Base-by-base conservation (phyloP, 805 yeast genomes). In the Groenewaldozyma salmanticensis region DNA sequence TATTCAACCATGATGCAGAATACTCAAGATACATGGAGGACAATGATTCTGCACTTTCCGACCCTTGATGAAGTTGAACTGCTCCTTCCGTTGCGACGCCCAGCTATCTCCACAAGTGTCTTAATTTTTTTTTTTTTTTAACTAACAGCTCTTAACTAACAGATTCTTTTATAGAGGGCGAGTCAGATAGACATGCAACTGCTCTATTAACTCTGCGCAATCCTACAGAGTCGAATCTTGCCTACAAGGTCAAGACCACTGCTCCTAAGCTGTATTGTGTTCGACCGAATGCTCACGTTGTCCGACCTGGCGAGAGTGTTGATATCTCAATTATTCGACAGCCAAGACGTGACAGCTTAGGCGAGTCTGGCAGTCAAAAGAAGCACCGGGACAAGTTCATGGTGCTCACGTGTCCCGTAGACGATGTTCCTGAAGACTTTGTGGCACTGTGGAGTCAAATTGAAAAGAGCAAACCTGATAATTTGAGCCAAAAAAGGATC, bases 171-270 rank as follows among this genome's bases (percentile, higher is more conserved):
- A 24, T 24, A 24, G 29, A 24, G 11, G 29, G 29, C 7, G 11
- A 7, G 7, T 24, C 29, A 24, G 13, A 24, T 13, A 24, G 13
- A 13, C 11, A 13, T 24, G 7, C 29, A 9, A 13, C 13, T 9
- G 13, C 29, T 24, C 13, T 9, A 9, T 24, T 24, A 13, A 11
- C 13, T 11, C 21, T 35, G 4, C 11, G n/a, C 21, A 35, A 35
- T 21, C 79, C 77, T 52, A 67, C 80, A 32, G 61, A 74, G 13
- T 68, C 69, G 41, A 66, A 77, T 24, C 70, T 79, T 35, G 96
- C 95, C 22, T 92, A 86, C 72, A 92, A 92, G 68, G 96, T 92
- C 58, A 92, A 90, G 67, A 90, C 98, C 35, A 92, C 98, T 4
- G 96, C 97, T 6, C 98, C 98, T 46, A 88, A 85, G 62, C 70